phyloP scores from a whole-genome alignment of 2,329 filamentous ascomycete species.

The Alternaria longipes region DNA sequence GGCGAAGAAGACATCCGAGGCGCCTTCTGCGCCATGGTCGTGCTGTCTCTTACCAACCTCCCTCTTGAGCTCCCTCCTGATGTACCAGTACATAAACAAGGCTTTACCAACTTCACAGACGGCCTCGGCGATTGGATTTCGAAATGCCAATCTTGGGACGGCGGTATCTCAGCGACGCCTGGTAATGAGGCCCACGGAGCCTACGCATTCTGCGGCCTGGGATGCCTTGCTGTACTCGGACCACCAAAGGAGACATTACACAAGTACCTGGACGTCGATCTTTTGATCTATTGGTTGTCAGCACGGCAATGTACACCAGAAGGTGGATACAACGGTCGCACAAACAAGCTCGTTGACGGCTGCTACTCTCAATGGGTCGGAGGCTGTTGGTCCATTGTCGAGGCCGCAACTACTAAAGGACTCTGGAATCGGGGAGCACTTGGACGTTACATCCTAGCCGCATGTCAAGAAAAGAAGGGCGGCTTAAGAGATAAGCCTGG shows the following conservation, averaged over 20 bases:
- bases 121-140: constrained; percentile 82
- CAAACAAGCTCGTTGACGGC: constrained; percentile 97
- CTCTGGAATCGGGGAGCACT: constrained; percentile 86
- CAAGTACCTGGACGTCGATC: constrained; percentile 78
- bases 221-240: constrained; percentile 85
- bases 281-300: constrained; percentile 86
- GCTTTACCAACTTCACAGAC: constrained; percentile 72
- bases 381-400: constrained; percentile 89
- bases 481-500: constrained; percentile 94
- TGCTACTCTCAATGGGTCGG: constrained; percentile 99
- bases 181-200: constrained; percentile 93
- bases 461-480: constrained; percentile 81
- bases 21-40: constrained; percentile 88
- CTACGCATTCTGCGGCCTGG: constrained; percentile 94
- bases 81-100: constrained; percentile 71
- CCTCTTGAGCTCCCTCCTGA: constrained; percentile 80
- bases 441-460: constrained; percentile 87
- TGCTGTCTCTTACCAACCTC: constrained; percentile 83
- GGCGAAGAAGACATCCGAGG: constrained; percentile 95
- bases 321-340: constrained; percentile 90
- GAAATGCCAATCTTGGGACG: constrained; percentile 93
- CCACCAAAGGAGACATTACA: constrained; percentile 77
- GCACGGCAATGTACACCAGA: constrained; percentile 89
- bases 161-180: constrained; percentile 86
- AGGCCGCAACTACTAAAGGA: constrained; percentile 69